Evolutionary conservation across 306 rosid genomes (phyloP), one percentile per base, ranked within the genome.

Genomic region (Malus sieversii): DNA sequence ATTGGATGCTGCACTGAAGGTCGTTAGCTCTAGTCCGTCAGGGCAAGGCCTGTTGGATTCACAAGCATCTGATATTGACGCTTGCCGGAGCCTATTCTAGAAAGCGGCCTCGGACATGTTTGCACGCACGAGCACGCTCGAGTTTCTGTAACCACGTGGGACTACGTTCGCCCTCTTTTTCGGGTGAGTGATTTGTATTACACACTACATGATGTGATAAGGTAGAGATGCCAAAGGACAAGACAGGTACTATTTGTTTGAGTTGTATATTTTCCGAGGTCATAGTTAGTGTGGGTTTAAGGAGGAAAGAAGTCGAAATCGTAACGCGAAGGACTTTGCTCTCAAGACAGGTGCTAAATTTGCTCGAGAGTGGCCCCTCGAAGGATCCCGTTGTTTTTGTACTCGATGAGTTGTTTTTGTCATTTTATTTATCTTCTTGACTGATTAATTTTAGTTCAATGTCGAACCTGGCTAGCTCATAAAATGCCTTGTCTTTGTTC

Each of bases 181-280:
- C 20, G 81, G 86, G 75, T 68, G 85, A 81, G 86, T 78, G 73
- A 79, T 80, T 69, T 88, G 89, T 89, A 86, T 77, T 87, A 72
- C 96, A 79, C 74, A 5, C 18, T 16, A 51, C 20, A 83, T 79
- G 55, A 42, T 85, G 85, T 83, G 86, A 82, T 79, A 71, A 73
- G 82, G 90, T 90, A 93, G 88, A 84, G 86, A 78, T 88, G 81
- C 85, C 87, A 78, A 51, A 42, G 79, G 78, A 84, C 81, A 80
- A 59, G 70, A 62, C 44, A 86, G 90, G 89, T 86, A 79, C 27
- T 75, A 86, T 88, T 87, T 73, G 27, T 46, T 85, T 57, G 91
- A 92, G 93, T 77, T 95, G 97, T 95, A 92, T 84, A 95, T 89
- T 84, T 87, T 82, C 82, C 75, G 82, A 78, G 87, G 91, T 87